Evolutionary conservation across 352 stramenopile species (phyloP).

Genomic region (Globisporangium alternatum): DNA sequence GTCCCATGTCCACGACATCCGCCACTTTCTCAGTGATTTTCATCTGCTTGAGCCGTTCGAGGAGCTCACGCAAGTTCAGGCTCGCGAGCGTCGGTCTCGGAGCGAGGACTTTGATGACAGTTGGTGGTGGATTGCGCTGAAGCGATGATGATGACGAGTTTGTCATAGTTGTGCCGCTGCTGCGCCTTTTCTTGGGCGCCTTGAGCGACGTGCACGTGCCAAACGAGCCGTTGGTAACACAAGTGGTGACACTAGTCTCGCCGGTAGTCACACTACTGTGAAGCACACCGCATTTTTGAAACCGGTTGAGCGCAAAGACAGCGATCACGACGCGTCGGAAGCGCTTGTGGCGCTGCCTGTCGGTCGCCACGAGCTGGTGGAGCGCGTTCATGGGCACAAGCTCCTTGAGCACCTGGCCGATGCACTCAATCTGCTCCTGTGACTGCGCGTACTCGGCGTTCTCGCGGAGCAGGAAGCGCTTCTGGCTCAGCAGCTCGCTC

Average conservation of each 20-base stretch:
- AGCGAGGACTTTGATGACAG: conserved; percentile 51
- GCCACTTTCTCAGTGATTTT: conserved; percentile 31
- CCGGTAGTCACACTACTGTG: conserved; percentile 8
- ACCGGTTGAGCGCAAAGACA: conserved; percentile 67
- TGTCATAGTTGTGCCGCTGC: background rate
- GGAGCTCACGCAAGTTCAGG: conserved; percentile 27
- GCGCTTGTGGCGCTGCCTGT: conserved; percentile 11
- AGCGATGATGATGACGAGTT: background rate
- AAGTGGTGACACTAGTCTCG: background rate
- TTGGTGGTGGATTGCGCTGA: conserved; percentile 19
- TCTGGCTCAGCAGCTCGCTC: conserved; percentile 57
- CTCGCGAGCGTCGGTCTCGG: conserved; percentile 24
- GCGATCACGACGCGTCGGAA: conserved; percentile 59
- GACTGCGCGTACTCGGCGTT: conserved; percentile 40
- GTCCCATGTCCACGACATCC: conserved; percentile 24
- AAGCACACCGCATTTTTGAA: conserved; percentile 32
- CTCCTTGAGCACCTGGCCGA: conserved; percentile 55
- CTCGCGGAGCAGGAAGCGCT: conserved; percentile 47
- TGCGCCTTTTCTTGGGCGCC: conserved; percentile 22
- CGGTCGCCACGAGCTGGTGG: conserved; percentile 9
- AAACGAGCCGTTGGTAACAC: conserved; percentile 17
- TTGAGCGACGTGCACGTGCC: conserved; percentile 44
- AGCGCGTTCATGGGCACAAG: conserved; percentile 33
- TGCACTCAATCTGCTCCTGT: conserved; percentile 59
- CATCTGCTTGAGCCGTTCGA: conserved; percentile 38